Evolutionary conservation across 164 flowering plant species (phyloP), one percentile per base, ranked within the genome.

Genomic region (Aristolochia fimbriata): DNA sequence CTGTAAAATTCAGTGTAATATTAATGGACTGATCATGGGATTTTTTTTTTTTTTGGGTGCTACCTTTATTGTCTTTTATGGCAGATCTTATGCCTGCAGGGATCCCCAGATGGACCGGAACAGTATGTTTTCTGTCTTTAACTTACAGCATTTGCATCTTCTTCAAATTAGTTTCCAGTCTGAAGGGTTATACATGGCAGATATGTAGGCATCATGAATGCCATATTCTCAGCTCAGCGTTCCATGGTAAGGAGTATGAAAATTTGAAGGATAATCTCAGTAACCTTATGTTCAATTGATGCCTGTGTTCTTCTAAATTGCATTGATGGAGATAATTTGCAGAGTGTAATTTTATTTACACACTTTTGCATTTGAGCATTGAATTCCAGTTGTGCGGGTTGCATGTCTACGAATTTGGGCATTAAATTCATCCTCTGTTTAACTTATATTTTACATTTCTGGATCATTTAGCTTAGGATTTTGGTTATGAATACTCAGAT

Each of bases 101-200:
- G 96, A 68, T 90, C 97, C 37, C 85, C 92, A 20, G 99, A 94
- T 80, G 99, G 96, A 66, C 95, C 99, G 50, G 96, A 91, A 75
- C 99, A 94, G 96, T 94, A 83, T 57, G 94, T 74, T 55, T 47
- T 50, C 57, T 33, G n/a, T 62, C 20, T 15, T 65, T 37, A 55
- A 47, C 62, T 62, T 62, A 48, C 33, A 57, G 23, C 47, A 37
- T 56, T 62, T 61, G 25, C 37, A n/a, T 2, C 60, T 66, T 51
- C 22, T 55, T 61, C 30, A 58, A 21, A 15, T 55, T n/a, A 31
- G 25, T 59, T 47, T 48, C 31, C 51, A 45, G 55, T 55, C 54
- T 66, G 58, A 49, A 61, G 55, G 64, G 41, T 3, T 64, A 66
- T 22, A 68, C 70, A 55, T 69, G 59, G 64, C 87, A 89, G 98